Evolutionary conservation across 257 asterid species (phyloP).

Genomic region (Rauvolfia tetraphylla): DNA sequence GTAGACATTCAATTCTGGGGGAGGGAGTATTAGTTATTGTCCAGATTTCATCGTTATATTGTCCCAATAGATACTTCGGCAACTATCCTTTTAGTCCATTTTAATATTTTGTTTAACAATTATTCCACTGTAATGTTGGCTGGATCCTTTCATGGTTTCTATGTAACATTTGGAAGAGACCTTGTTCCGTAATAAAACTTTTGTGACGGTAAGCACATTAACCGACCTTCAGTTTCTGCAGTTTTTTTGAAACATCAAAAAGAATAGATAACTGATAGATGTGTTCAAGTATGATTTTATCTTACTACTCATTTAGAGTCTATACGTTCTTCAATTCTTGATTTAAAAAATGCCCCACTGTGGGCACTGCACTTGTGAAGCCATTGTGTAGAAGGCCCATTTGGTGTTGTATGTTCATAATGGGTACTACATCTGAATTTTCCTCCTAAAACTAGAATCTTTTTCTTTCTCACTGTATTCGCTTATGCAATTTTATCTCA

Average conservation of each 20-base stretch:
- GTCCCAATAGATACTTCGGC: no score
- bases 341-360: neutral
- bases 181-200: neutral
- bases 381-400: neutral
- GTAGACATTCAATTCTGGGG: no score
- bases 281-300: neutral
- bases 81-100: neutral
- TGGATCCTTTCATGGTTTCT: neutral
- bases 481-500: neutral
- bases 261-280: neutral
- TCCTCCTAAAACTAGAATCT: neutral
- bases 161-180: neutral
- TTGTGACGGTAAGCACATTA: neutral
- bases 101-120: neutral
- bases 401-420: neutral
- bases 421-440: no score
- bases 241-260: neutral
- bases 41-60: neutral
- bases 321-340: neutral
- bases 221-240: neutral
- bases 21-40: neutral
- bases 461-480: slow-evolving; percentile 3
- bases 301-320: neutral
- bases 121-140: neutral
- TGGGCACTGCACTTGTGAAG: neutral